Evolutionary conservation across 2,329 filamentous ascomycete genomes (phyloP).

Genomic region (Falciphora oryzae): DNA sequence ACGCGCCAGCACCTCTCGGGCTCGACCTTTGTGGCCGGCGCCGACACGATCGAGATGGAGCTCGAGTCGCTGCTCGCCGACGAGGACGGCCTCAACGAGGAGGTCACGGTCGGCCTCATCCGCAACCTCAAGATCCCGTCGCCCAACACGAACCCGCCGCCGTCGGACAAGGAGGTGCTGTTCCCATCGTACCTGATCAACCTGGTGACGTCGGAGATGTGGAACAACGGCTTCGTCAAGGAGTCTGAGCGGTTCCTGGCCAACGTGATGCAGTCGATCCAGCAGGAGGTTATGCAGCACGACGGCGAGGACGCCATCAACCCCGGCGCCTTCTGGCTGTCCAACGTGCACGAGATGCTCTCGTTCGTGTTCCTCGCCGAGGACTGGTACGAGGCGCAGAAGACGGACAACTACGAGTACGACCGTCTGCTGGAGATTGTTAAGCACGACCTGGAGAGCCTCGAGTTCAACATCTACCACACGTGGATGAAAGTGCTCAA

Average conservation of each 20-base stretch:
- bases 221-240: conserved; percentile 99
- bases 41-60: conserved; percentile 92
- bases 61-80: conserved; percentile 90
- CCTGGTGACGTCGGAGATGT: conserved; percentile 98
- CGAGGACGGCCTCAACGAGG: conserved; percentile 92
- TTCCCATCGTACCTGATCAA: conserved; percentile 99
- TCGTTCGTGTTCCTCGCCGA: conserved; percentile 98
- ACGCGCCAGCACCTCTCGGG: conserved; percentile 61
- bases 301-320: conserved; percentile 97
- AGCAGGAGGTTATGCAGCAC: conserved; percentile 98
- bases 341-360: conserved; percentile 99
- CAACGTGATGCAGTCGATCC: conserved; percentile 99
- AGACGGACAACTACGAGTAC: conserved; percentile 99
- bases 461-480: conserved; percentile 99
- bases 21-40: conserved; percentile 70
- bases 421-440: conserved; percentile 96
- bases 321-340: conserved; percentile 96
- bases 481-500: conserved; percentile 99
- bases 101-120: conserved; percentile 94
- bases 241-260: conserved; percentile 98
- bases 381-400: conserved; percentile 99
- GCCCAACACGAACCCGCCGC: conserved; percentile 78
- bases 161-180: conserved; percentile 95
- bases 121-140: conserved; percentile 93
- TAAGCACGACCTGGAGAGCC: conserved; percentile 95